phyloP scores from a whole-genome alignment of 1,139 yeast genomes.

The Debaryomycetaceae sp. region DNA sequence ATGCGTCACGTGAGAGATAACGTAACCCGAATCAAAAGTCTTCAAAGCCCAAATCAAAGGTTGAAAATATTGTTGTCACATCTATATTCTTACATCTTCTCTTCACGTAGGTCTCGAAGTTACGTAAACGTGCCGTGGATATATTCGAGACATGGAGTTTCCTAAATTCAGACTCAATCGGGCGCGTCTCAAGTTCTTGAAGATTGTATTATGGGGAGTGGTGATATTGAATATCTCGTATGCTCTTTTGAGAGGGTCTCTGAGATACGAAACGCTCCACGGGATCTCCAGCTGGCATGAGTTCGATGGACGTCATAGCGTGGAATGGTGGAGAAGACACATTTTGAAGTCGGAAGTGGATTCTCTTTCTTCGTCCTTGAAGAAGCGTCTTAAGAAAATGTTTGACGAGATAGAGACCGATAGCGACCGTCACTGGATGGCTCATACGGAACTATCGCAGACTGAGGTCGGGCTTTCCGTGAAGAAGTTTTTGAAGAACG shows the following conservation, averaged over 20 bases:
- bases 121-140: too few species aligned
- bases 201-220: neutral
- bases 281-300: neutral
- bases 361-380: conserved; percentile 2
- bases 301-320: neutral
- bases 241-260: neutral
- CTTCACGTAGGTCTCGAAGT: too few species aligned
- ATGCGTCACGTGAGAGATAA: neutral
- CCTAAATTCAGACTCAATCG: neutral
- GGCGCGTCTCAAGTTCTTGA: neutral
- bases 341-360: neutral
- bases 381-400: conserved; percentile 7
- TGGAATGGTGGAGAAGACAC: neutral
- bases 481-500: conserved; percentile 13
- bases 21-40: neutral
- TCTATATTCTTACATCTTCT: too few species aligned
- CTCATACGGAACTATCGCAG: conserved; percentile 19
- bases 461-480: conserved; percentile 9
- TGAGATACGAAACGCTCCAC: neutral
- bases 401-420: conserved; percentile 14
- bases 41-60: neutral
- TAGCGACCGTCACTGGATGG: conserved; percentile 18
- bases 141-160: neutral
- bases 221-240: neutral
- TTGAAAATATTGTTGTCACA: too few species aligned